phyloP scores from a whole-genome alignment of 2,329 filamentous ascomycete genomes.

The Gaeumannomyces tritici region DNA sequence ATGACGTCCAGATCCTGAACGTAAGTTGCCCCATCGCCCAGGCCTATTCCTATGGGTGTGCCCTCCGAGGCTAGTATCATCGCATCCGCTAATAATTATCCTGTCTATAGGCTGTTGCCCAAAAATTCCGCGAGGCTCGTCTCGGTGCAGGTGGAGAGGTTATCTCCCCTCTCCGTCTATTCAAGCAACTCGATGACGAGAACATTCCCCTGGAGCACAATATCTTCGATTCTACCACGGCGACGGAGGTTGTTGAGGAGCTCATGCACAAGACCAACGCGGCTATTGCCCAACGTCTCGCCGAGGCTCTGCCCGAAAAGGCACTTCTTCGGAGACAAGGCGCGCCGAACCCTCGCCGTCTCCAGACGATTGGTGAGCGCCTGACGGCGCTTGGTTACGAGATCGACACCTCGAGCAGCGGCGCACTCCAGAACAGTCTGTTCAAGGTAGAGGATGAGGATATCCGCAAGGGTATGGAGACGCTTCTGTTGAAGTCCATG shows the following conservation, averaged over 20 bases:
- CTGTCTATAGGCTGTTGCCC: constrained; percentile 53
- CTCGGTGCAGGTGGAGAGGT: constrained; percentile 71
- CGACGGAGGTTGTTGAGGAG: constrained; percentile 92
- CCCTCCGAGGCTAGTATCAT: neutral
- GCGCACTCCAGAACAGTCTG: constrained; percentile 83
- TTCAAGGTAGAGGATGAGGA: constrained; percentile 87
- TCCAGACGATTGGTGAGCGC: constrained; percentile 84
- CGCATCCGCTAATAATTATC: neutral
- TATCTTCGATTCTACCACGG: constrained; percentile 82
- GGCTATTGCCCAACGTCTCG: constrained; percentile 78
- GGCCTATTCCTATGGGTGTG: neutral
- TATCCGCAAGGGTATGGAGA: constrained; percentile 96
- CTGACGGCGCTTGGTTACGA: constrained; percentile 89
- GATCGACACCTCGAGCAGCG: constrained; percentile 82
- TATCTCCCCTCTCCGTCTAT: constrained; percentile 75
- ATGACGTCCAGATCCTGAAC: constrained; percentile 73
- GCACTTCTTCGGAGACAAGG: constrained; percentile 83
- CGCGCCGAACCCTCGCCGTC: constrained; percentile 74
- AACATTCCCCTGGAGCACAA: constrained; percentile 96
- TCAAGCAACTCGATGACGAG: constrained; percentile 94
- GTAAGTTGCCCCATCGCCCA: constrained; percentile 29
- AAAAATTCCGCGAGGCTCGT: constrained; percentile 83
- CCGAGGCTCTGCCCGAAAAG: constrained; percentile 74
- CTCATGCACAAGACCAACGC: constrained; percentile 87
- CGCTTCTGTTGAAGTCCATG: constrained; percentile 89